Base-by-base conservation (phyloP, 257 asterid genomes). In the Ajuga chamaepitys region DNA sequence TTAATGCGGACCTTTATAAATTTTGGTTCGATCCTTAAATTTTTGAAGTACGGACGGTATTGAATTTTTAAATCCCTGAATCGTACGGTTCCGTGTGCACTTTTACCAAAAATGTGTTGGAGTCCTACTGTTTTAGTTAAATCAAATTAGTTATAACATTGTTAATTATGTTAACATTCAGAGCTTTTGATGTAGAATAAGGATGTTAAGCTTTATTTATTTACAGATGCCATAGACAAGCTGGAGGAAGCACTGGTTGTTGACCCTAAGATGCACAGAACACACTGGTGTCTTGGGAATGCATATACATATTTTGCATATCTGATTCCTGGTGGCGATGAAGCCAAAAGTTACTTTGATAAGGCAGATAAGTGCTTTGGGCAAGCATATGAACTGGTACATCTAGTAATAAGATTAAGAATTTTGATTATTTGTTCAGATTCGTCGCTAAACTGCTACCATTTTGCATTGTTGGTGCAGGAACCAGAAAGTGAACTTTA, bases 271-370 rank as follows among this genome's bases (percentile, higher is more conserved):
- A 87, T 83, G 81, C 89, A 82, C 24, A 95, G 89, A 24, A 78
- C 95, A 0, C 78, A 87, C 44, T 92, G 98, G 98, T 82, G 89
- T 76, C 83, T 87, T 46, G 98, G 98, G 12, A 92, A 92, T 77
- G 98, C 97, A 42, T 76, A 87, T 54, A 89, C 96, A 30, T 77
- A 97, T 28, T 72, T 69, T 71, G 97, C 86, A 28, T 87, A 87
- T 75, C 60, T 85, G 77, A 83, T 75, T 73, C 88, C 98, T 1
- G 88, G 85, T 59, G 70, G 72, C 62, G 91, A 76, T 10, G 94
- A 83, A 69, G 97, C 98, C 25, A 80, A 48, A 64, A 68, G 28
- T 75, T 77, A 48, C 55, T 92, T 92, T 47, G 93, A 85, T 45
- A 82, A 73, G 73, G 89, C 98, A 6, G 28, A 83, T 26, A 35